These are phyloP conservation scores for Apiospora koreana DNA, from an alignment of 2,329 filamentous ascomycete genomes.

Conservation along the genomic window DNA sequence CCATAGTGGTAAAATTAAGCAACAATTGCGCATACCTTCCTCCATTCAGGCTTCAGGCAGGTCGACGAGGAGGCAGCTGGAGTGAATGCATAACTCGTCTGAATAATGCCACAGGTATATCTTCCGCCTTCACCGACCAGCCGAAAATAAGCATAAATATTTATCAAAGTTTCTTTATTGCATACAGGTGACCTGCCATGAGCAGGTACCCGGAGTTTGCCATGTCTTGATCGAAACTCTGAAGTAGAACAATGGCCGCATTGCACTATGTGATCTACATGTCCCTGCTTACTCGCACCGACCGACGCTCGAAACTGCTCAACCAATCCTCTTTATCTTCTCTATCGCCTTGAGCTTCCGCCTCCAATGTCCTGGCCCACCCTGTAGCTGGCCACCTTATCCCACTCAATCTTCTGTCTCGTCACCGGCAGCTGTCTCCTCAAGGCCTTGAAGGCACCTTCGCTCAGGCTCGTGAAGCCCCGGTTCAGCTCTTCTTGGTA, in stretches of 20 bases:
- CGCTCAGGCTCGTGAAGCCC: constrained; percentile 84
- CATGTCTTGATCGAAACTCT: not conserved
- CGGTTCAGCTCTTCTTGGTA: constrained; percentile 96
- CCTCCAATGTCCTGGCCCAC: constrained; percentile 79
- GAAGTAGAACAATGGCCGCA: not conserved
- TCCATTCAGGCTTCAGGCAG: not conserved
- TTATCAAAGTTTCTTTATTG: not conserved
- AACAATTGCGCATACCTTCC: not conserved
- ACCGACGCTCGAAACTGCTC: not conserved
- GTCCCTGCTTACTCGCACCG: not conserved
- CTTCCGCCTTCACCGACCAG: too few species aligned
- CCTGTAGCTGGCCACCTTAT: constrained; percentile 92
- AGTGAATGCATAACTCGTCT: not conserved
- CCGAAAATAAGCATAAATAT: not conserved
- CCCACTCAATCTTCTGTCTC: constrained; percentile 98
- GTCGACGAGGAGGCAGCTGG: not conserved
- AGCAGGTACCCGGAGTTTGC: not conserved
- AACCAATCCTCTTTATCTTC: not conserved
- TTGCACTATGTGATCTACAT: not conserved
- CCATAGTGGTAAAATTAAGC: not conserved
- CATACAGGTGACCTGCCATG: not conserved
- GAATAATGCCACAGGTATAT: not conserved
- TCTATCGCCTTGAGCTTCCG: constrained; percentile 57
- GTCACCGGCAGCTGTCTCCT: constrained; percentile 93
- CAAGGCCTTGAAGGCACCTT: constrained; percentile 92